Evolutionary conservation across 768 basidiomycete species (phyloP), one percentile per base, ranked within the genome.

Genomic region (Agaricus bisporus): DNA sequence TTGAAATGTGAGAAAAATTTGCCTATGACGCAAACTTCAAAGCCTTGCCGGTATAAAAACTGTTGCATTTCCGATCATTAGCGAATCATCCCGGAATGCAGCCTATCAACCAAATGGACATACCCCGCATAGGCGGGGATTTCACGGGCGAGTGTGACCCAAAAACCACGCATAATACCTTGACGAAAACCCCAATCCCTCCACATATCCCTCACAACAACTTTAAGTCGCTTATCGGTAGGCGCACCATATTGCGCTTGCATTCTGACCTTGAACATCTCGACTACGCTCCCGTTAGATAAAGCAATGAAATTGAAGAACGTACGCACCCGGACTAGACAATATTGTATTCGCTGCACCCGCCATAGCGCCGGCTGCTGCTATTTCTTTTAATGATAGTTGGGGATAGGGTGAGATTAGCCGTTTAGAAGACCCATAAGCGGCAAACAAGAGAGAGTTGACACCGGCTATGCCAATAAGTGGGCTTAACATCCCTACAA

Each of bases 231-330:
- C 67, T 95, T 87, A 65, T 98, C 94, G 8, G 79, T 76, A 11
- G 81, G 75, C 3, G 75, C 77, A 10, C 95, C 95, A 60, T 97
- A 95, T 65, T 98, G 91, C 6, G 88, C 94, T 69, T 97, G 95
- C 95, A 97, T 97, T 15, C 91, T 80, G 26, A 98, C 91, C 70
- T 99, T 98, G 75, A 98, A 98, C 89, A 98, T 91, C 70, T 99
- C 97, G 48, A 93, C 91, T 91, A 17, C 6, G 20, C 36, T 9
- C 46, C 46, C 41, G 14, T 42, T 37, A 41, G 26, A 11, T 12
- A 2, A 12, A 37, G 6, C 48, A 36, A 1, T 15, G 12, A 36
- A 29, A 39, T 8, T n/a, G 9, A 37, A 26, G 10, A 8, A 5
- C 9, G 2, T 17, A 17, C 7, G 1, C 28, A 86, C 85, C 93